Evolutionary conservation across 2,329 filamentous ascomycete species (phyloP), one percentile per base, ranked within the genome.

Genomic region (Penicillium crustosum): DNA sequence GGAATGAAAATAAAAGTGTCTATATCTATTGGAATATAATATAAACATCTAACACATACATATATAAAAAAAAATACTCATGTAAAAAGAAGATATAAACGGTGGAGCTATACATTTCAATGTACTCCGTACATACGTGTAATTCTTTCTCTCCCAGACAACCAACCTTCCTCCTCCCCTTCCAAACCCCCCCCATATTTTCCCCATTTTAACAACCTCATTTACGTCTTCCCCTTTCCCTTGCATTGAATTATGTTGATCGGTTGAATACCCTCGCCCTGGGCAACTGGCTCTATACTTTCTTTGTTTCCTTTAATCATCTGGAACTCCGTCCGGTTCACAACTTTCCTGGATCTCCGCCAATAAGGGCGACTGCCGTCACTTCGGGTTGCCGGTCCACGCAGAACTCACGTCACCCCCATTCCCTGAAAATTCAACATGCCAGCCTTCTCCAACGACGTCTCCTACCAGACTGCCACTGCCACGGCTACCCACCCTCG

Each of bases 391-490:
- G 60, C 66, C 60, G 62, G 65, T 55, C 60, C 63, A 71, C 69
- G 68, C 68, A 67, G 67, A 64, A 59, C 61, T 68, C 67, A 70
- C 68, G 68, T 70, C 69, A 70, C 64, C 59, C 59, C 55, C 50
- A 59, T 60, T 61, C 60, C 48, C 56, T 57, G 48, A 45, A 48
- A 39, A 41, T 52, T 55, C 62, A 70, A 60, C 60, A 77, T 77
- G 75, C 74, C 75, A 53, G 74, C 75, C 49, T 72, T 77, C 53
- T 67, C 73, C 55, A 73, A 67, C 60, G 72, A 77, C 52, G 64
- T 64, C 55, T 66, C 68, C 49, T 74, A 73, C 53, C 71, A 70
- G 55, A 68, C 72, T n/a, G 62, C 68, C 36, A 68, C 73, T 10
- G 63, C 67, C 35, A 71, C 71, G 21, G 65, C 69, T 38, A 72